Percentiles rank a stretch among this genome's conserved stretches.
These are phyloP conservation scores for Lithocarpus polystachyus DNA, from an alignment of 306 rosid species.

Conservation along the genomic window DNA sequence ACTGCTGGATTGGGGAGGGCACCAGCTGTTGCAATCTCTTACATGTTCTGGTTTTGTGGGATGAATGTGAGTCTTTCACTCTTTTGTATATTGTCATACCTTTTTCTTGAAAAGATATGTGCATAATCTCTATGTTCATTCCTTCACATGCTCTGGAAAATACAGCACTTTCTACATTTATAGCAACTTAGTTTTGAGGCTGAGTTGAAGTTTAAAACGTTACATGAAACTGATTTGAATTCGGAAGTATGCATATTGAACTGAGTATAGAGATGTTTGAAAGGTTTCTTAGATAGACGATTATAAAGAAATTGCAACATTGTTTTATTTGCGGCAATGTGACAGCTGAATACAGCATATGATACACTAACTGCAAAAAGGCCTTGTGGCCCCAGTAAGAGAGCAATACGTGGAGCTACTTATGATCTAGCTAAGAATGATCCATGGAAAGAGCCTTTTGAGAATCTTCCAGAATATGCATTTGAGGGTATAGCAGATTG, in stretches of 20 bases:
- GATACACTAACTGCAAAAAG: slow-evolving; percentile 72
- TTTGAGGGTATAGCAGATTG: slow-evolving; percentile 76
- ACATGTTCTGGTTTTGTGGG: slow-evolving; percentile 81
- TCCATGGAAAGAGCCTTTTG: slow-evolving; percentile 89
- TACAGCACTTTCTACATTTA: neutral
- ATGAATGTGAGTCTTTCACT: slow-evolving; percentile 62
- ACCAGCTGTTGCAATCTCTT: slow-evolving; percentile 83
- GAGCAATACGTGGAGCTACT: slow-evolving; percentile 76
- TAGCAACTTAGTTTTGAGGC: neutral
- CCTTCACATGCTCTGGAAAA: neutral
- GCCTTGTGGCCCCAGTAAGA: slow-evolving; percentile 88
- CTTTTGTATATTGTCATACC: slow-evolving; percentile 5
- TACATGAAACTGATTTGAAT: neutral
- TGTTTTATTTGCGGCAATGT: slow-evolving; percentile 7
- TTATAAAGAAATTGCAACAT: neutral
- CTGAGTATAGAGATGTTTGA: neutral
- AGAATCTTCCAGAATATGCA: slow-evolving; percentile 77
- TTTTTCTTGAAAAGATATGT: neutral
- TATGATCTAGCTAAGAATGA: slow-evolving; percentile 78
- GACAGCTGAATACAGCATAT: slow-evolving; percentile 75
- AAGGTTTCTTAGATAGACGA: neutral
- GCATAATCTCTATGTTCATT: neutral
- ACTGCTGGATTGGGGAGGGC: slow-evolving; percentile 97
- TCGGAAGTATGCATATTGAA: neutral
- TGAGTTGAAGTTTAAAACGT: neutral